Evolutionary conservation across 2,329 filamentous ascomycete genomes (phyloP).

Genomic region (Phialemoniopsis sp.): DNA sequence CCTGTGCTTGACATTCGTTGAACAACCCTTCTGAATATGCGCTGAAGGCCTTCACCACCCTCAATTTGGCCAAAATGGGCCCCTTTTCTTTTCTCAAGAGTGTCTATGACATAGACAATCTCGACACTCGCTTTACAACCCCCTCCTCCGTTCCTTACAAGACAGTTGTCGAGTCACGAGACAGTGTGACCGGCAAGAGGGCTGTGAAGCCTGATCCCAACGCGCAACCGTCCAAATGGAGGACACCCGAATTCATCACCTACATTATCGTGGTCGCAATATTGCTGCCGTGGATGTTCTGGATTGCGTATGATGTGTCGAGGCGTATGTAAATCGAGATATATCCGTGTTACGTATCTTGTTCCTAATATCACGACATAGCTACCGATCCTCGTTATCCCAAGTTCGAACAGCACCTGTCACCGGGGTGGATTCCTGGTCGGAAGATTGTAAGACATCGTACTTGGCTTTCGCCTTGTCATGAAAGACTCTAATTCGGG

Average conservation of each 20-base stretch:
- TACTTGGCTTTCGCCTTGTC: constrained; percentile 4
- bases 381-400: constrained; percentile 77
- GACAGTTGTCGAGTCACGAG: constrained; percentile 46
- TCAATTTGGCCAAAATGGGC: constrained; percentile 8
- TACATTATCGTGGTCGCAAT: constrained; percentile 69
- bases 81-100: constrained; percentile 45
- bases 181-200: constrained; percentile 29
- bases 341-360: not conserved
- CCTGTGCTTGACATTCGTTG: too few relatives aligned
- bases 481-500: not conserved
- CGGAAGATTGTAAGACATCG: constrained; percentile 68
- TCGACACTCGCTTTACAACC: constrained; percentile 49
- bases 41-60: too few relatives aligned
- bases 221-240: constrained; percentile 71
- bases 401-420: constrained; percentile 67
- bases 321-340: constrained; percentile 51
- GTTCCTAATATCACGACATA: constrained; percentile 28
- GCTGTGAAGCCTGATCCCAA: constrained; percentile 35
- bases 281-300: constrained; percentile 83
- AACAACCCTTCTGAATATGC: too few relatives aligned
- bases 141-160: constrained; percentile 66
- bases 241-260: constrained; percentile 76
- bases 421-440: constrained; percentile 85
- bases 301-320: constrained; percentile 81
- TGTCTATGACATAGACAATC: constrained; percentile 42